phyloP scores from a whole-genome alignment of 139 green algal species.

The Desmodesmus armatus region DNA sequence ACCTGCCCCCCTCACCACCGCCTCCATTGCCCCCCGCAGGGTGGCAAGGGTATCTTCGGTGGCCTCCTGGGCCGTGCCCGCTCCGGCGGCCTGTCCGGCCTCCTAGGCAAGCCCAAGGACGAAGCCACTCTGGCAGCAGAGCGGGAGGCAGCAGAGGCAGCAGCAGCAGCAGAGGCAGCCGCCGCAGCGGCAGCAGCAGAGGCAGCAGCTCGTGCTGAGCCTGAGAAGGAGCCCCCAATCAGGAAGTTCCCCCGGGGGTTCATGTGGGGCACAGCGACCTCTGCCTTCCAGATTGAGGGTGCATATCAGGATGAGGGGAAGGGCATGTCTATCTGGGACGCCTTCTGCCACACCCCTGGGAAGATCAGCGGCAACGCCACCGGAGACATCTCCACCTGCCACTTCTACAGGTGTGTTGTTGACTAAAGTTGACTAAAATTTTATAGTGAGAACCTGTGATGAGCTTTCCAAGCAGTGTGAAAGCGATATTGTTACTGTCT shows the following conservation, averaged over 20 bases:
- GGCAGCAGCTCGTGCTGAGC: background rate
- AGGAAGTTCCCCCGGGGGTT: slow-evolving; percentile 51
- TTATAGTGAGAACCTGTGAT: too few relatives aligned
- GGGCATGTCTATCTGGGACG: slow-evolving; percentile 56
- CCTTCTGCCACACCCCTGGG: slow-evolving; percentile 54
- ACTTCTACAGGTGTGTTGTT: slow-evolving; percentile 57
- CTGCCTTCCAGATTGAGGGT: slow-evolving; percentile 57
- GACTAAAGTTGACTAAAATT: too few relatives aligned
- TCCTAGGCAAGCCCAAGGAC: slow-evolving; percentile 27
- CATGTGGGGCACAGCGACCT: slow-evolving; percentile 53
- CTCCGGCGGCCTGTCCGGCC: background rate
- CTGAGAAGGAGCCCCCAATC: slow-evolving; percentile 42
- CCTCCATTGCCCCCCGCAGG: background rate
- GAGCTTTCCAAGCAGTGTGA: too few relatives aligned
- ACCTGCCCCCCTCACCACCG: background rate
- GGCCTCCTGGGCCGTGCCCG: slow-evolving; percentile 32
- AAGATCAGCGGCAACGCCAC: slow-evolving; percentile 50
- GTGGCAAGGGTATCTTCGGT: background rate
- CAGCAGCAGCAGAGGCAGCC: slow-evolving; percentile 24
- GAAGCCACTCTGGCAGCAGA: slow-evolving; percentile 13
- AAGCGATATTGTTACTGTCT: too few relatives aligned
- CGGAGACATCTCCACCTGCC: slow-evolving; percentile 55
- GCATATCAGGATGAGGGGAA: slow-evolving; percentile 47
- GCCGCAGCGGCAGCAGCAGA: slow-evolving; percentile 19
- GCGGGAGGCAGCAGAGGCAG: slow-evolving; percentile 25